phyloP scores from a whole-genome alignment of 148 eudicot species.

The Vaccinium corymbosum region DNA sequence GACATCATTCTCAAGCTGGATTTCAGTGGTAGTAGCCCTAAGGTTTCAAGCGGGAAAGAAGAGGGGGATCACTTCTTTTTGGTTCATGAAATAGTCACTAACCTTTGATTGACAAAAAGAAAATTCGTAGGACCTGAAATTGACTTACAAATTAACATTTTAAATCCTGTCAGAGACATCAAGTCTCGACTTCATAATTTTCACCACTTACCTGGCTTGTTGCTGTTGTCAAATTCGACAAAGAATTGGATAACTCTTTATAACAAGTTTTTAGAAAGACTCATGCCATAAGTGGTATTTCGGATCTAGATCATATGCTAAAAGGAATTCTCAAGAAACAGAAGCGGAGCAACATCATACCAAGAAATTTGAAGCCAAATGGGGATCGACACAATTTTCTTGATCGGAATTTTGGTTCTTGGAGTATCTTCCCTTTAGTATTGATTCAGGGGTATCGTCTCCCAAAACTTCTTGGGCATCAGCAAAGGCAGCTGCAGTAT shows the following conservation, averaged over 20 bases:
- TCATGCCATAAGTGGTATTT: neutral
- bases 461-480: constrained; percentile 84
- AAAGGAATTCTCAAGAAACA: neutral
- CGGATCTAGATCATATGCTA: neutral
- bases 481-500: constrained; percentile 76
- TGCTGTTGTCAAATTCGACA: neutral
- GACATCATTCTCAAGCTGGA: neutral
- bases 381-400: constrained; percentile 25
- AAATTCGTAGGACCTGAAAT: neutral
- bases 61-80: neutral
- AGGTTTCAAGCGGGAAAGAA: neutral
- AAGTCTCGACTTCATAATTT: neutral
- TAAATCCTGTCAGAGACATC: neutral
- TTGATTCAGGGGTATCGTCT: constrained; percentile 77
- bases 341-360: constrained; percentile 24
- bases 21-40: neutral
- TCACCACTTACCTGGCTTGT: neutral
- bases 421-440: constrained; percentile 43
- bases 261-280: neutral
- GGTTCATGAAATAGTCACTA: neutral
- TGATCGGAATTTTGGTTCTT: constrained; percentile 29
- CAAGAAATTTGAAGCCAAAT: constrained; percentile 41
- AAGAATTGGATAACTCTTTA: neutral
- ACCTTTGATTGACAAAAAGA: neutral
- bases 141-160: neutral